A percentile compares a stretch with the other conserved stretches of the same genome.
These are phyloP conservation scores for Telopea speciosissima DNA, from an alignment of 177 flowering plant genomes.

Conservation along the genomic window DNA sequence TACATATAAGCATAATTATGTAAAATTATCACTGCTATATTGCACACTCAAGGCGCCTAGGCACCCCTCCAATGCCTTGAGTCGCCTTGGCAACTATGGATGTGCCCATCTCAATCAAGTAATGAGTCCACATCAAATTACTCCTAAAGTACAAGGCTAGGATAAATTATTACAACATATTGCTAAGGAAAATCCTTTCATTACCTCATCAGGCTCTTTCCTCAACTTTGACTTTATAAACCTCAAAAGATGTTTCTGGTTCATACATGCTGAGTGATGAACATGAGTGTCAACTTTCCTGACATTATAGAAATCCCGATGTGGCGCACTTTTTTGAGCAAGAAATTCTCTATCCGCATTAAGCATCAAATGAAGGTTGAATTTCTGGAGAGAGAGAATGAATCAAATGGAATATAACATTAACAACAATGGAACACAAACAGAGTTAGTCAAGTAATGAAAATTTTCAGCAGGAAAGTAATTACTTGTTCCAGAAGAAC, in stretches of 20 bases:
- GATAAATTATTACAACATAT: neutral
- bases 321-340: conserved; percentile 99
- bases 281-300: conserved; percentile 99
- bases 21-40: too few species aligned
- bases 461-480: conserved; percentile 1
- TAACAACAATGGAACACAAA: neutral
- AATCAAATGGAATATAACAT: neutral
- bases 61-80: too few species aligned
- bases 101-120: too few species aligned
- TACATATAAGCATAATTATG: too few species aligned
- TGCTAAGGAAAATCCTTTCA: neutral
- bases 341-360: conserved; percentile 96
- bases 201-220: conserved; percentile 99
- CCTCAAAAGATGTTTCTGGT: conserved; percentile 94
- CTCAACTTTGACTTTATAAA: conserved; percentile 95
- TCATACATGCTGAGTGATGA: conserved; percentile 99
- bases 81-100: too few species aligned
- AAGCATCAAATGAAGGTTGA: conserved; percentile 97
- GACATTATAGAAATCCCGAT: conserved; percentile 97
- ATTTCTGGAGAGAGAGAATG: conserved; percentile 51
- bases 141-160: neutral
- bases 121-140: neutral
- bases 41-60: too few species aligned
- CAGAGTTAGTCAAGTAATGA: neutral
- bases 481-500: conserved; percentile 83